Evolutionary conservation across 208 protist species (phyloP).

Genomic region (Leishmania guyanensis): DNA sequence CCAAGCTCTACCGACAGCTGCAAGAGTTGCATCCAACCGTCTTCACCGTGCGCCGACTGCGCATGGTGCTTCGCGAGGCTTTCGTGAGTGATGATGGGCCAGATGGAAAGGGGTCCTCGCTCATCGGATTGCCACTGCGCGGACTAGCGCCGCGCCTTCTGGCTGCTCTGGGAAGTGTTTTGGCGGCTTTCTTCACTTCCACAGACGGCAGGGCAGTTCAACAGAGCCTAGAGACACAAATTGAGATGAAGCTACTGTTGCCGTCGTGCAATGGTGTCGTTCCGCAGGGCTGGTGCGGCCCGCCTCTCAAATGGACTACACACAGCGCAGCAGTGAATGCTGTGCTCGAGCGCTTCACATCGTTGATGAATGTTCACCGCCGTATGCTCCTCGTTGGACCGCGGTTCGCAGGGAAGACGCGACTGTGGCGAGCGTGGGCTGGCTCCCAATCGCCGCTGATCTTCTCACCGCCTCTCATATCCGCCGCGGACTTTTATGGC

Average conservation of each 20-base stretch:
- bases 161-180: conserved; percentile 28
- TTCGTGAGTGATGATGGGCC: conserved; percentile 1
- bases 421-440: conserved; percentile 67
- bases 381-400: conserved; percentile 70
- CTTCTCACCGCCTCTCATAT: conserved; percentile 61
- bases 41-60: conserved; percentile 55
- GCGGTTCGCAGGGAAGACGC: conserved; percentile 71
- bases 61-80: conserved; percentile 44
- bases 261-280: conserved; percentile 22
- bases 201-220: conserved; percentile 37
- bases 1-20: conserved; percentile 62
- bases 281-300: conserved; percentile 1
- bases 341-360: conserved; percentile 42
- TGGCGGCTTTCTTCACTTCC: conserved; percentile 42
- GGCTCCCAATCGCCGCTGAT: conserved; percentile 43
- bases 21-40: conserved; percentile 38
- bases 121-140: background rate
- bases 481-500: conserved; percentile 73
- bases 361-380: conserved; percentile 49
- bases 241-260: conserved; percentile 35
- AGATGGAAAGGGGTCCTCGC: background rate
- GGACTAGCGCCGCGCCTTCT: conserved; percentile 27
- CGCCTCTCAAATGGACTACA: background rate
- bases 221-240: conserved; percentile 47
- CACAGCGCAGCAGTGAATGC: background rate